These are phyloP conservation scores for Chalaropsis thielavioides DNA, from an alignment of 2,329 filamentous ascomycete species.

Conservation along the genomic window DNA sequence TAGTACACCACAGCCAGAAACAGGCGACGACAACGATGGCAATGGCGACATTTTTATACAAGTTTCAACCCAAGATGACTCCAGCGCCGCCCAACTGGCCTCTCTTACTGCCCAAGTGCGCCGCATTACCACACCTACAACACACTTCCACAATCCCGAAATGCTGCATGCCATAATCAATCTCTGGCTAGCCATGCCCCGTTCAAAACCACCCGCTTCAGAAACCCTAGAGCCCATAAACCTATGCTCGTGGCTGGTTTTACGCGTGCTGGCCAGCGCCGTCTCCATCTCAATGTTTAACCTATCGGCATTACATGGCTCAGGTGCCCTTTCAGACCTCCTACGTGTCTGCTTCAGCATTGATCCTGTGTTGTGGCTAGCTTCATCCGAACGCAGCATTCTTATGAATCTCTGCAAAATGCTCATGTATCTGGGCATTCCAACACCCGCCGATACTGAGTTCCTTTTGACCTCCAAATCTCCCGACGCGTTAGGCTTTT, in stretches of 20 bases:
- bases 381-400: slow-evolving; percentile 39
- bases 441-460: slow-evolving; percentile 67
- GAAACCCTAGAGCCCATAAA: slow-evolving; percentile 28
- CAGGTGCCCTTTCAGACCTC: slow-evolving; percentile 53
- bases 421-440: slow-evolving; percentile 62
- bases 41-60: neutral
- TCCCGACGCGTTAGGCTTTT: slow-evolving; percentile 49
- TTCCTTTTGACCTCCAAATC: slow-evolving; percentile 47
- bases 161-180: slow-evolving; percentile 47
- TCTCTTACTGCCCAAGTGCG: slow-evolving; percentile 25
- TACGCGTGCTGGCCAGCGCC: slow-evolving; percentile 47
- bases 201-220: slow-evolving; percentile 22
- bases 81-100: neutral
- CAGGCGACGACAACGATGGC: neutral
- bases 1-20: neutral
- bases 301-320: slow-evolving; percentile 54
- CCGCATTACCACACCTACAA: slow-evolving; percentile 36
- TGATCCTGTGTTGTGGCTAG: slow-evolving; percentile 25
- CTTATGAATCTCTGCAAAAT: slow-evolving; percentile 53
- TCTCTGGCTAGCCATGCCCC: slow-evolving; percentile 49
- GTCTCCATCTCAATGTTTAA: slow-evolving; percentile 52
- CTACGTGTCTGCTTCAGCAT: slow-evolving; percentile 45
- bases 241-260: slow-evolving; percentile 46
- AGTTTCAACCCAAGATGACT: neutral
- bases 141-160: slow-evolving; percentile 44